Percentiles rank a stretch among this genome's conserved stretches.
These are phyloP conservation scores for Syncephalis plumigaleata DNA, from an alignment of 371 early-diverging fungal species.

Conservation along the genomic window DNA sequence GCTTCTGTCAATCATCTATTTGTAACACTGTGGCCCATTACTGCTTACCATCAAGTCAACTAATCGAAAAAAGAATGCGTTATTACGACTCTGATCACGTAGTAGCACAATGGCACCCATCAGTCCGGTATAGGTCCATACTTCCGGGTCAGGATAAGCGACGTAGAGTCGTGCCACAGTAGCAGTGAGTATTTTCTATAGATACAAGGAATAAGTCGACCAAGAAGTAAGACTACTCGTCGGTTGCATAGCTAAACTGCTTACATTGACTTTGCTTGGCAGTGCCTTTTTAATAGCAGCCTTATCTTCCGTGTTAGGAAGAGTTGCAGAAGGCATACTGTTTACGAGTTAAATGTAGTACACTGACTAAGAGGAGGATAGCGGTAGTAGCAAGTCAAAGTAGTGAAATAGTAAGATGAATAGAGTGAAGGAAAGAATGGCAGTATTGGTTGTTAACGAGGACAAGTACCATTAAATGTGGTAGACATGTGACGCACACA, in stretches of 20 bases:
- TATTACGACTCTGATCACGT: constrained; percentile 30
- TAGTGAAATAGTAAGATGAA: no score
- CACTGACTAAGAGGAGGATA: not conserved
- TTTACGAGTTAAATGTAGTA: no score
- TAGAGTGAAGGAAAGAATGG: no score
- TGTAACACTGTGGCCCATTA: no score
- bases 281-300: constrained; percentile 29
- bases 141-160: constrained; percentile 45
- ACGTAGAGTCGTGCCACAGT: constrained; percentile 70
- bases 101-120: constrained; percentile 67
- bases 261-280: constrained; percentile 22
- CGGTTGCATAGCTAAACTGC: no score
- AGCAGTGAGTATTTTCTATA: constrained; percentile 62
- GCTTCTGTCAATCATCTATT: not conserved
- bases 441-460: no score
- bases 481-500: no score
- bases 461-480: no score
- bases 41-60: constrained; percentile 49
- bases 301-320: constrained; percentile 34
- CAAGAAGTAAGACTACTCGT: no score
- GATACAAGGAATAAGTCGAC: not conserved
- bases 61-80: constrained; percentile 53
- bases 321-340: constrained; percentile 29
- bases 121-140: constrained; percentile 52
- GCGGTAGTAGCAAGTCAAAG: no score